Evolutionary conservation across 345 rosid species (phyloP), one percentile per base, ranked within the genome.

Genomic region (Lumnitzera littorea): DNA sequence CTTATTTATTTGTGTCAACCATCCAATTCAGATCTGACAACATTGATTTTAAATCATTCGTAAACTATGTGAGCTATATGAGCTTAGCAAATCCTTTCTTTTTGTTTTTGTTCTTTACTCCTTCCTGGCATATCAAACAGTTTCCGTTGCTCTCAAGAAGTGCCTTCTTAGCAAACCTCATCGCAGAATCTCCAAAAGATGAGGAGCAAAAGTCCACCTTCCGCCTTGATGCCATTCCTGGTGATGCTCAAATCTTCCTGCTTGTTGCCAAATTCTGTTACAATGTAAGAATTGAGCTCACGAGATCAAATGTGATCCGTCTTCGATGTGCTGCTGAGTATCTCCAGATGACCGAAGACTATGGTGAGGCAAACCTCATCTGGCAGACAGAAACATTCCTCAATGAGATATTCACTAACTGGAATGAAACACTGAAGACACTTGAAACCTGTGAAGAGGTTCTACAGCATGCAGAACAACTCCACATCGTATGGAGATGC

Each of bases 111-210:
- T 11, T 36, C 15, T 29, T 47, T 46, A 51, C 5, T 13, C 17
- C 14, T 51, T 20, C 46, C 20, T 62, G 60, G 43, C 11, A 36
- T 7, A 36, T 36, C 29, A 25, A 53, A 36, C 74, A 91, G 98
- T 92, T 87, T 68, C 98, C 98, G 0, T 66, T 92, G 85, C 78
- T 92, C 52, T 89, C 97, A 15, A 80, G 89, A 80, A 92, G 98
- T 72, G 76, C 82, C 61, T 73, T 82, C 23, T 74, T 92, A 23
- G 90, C 79, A 70, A 63, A 69, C 56, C 78, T 77, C 13, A 82
- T 84, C 2, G 82, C 69, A 62, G 81, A 81, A 55, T 60, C 55
- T 16, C 68, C 86, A 2, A 57, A 36, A 12, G 71, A 70, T 49
- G 70, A 69, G 13, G 87, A 74, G 56, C 75, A 72, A 31, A 76